Evolutionary conservation across 139 green algal species (phyloP), one percentile per base, ranked within the genome.

Genomic region (Chlorella sp.): DNA sequence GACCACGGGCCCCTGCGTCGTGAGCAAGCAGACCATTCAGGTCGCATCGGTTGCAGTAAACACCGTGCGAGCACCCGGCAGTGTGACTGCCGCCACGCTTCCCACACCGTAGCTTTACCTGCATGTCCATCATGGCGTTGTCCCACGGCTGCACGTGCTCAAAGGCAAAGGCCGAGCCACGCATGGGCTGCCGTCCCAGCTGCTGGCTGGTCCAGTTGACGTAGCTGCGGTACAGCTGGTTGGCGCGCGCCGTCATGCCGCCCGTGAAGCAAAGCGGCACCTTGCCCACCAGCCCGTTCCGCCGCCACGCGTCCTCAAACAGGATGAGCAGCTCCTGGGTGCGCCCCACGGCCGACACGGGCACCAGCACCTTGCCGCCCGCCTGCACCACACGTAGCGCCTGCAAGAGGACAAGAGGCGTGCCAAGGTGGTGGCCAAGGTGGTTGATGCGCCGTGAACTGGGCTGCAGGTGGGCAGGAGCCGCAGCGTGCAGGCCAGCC

Each of bases 241-340:
- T 88, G 23, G 89, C 89, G 26, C 86, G 81, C 1, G 67, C 77
- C 2, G 88, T 83, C 80, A 93, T 86, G 29, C 72, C 80, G 60
- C 80, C 74, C 29, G 67, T 72, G 69, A 88, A 82, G 77, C 88
- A 93, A 50, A 93, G 82, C 55, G 86, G 88, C 32, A 87, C 83
- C 72, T 72, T 6, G 49, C 70, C 5, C 35, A 86, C 79, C 62
- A 90, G 76, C 3, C 81, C 67, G 42, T 77, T 72, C 1, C 82
- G 59, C 68, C 87, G 72, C 89, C 89, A 94, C 78, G 79, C 89
- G 35, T 93, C 89, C 26, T 91, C 86, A 30, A 94, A 72, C 51
- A 94, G 78, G 32, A 93, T 79, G 31, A 86, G 73, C 74, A 94
- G 80, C 85, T 94, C 88, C 73, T 93, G 76, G 1, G 84, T 78